Base-by-base conservation (phyloP, 192 early-diverging fungal genomes). In the Lobulomyces angularis region DNA sequence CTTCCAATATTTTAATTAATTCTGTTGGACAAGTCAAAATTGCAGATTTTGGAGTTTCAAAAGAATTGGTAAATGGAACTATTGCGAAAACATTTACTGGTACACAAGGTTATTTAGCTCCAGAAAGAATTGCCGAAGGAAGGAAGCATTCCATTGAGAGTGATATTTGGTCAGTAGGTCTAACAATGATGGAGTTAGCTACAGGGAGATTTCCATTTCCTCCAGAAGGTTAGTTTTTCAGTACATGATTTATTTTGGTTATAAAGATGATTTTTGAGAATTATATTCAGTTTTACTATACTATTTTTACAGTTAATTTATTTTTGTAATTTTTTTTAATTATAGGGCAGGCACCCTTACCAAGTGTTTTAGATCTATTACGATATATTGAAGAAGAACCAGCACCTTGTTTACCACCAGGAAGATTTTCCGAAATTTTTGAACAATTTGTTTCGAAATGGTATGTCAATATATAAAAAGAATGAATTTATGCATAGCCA, bases 21-120 rank as follows among this genome's bases (percentile, higher is more conserved):
- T 71, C 75, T 32, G 58, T 64, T 3, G 95, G 95, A 12, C 71
- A 87, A 46, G 82, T 99, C 50, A 99, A 99, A 51, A 73, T 99
- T 21, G 91, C 86, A 38, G 93, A 99, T 59, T 93, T 99, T 65
- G 93, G 93, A 21, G 96, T 99, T 4, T 86, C 82, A 5, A 86
- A 87, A 7, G 79, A 94, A 58, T 54, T 90, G 24, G 79, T 86
- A 33, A 81, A 93, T 40, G 87, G 88, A 8, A 45, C 61, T n/a
- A 53, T 82, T 19, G 96, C 88, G 3, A 73, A 85, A 43, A 97
- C 91, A 1, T 99, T 99, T 74, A 83, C 87, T 0, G 96, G 96
- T 16, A 99, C 96, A 12, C 82, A 82, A 53, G 86, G 83, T 41
- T 99, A 99, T 46, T 88, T 99, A 85, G 83, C 90, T 83, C 95